Percentiles rank a stretch among this genome's conserved stretches.
Evolutionary conservation across 2,329 filamentous ascomycete genomes (phyloP).

Genomic region (Hypoxylon sp.): DNA sequence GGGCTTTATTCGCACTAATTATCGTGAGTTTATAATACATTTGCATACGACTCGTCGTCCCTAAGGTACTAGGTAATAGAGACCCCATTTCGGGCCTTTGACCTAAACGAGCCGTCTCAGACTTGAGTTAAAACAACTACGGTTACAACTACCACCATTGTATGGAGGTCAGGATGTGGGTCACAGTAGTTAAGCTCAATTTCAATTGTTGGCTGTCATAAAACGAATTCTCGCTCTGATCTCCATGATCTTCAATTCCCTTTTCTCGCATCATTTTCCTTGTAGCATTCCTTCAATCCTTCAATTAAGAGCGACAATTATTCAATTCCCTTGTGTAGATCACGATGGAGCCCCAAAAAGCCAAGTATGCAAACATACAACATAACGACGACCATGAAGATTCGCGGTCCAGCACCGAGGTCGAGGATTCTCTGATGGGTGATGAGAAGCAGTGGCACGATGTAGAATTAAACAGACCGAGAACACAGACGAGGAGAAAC

Average conservation of each 20-base stretch:
- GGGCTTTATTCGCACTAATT: neutral
- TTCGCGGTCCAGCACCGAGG: slow-evolving; percentile 59
- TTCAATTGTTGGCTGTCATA: slow-evolving; percentile 21
- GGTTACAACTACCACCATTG: slow-evolving; percentile 31
- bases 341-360: slow-evolving; percentile 50
- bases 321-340: slow-evolving; percentile 36
- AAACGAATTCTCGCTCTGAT: slow-evolving; percentile 27
- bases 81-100: slow-evolving; percentile 15
- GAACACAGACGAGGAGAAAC: slow-evolving; percentile 44
- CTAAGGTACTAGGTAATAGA: slow-evolving; percentile 13
- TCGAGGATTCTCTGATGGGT: slow-evolving; percentile 59
- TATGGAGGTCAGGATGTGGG: slow-evolving; percentile 12
- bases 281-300: neutral
- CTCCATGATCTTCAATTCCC: slow-evolving; percentile 31
- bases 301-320: neutral
- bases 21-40: neutral
- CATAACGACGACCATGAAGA: slow-evolving; percentile 55
- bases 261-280: slow-evolving; percentile 19
- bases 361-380: slow-evolving; percentile 54
- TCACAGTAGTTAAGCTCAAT: neutral
- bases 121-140: slow-evolving; percentile 38
- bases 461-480: slow-evolving; percentile 49
- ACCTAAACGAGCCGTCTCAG: slow-evolving; percentile 31
- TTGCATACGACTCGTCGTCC: neutral
- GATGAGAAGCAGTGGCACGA: slow-evolving; percentile 57